Conservation (phyloP, 208 protist species). For the Phytomonas francai region DNA sequence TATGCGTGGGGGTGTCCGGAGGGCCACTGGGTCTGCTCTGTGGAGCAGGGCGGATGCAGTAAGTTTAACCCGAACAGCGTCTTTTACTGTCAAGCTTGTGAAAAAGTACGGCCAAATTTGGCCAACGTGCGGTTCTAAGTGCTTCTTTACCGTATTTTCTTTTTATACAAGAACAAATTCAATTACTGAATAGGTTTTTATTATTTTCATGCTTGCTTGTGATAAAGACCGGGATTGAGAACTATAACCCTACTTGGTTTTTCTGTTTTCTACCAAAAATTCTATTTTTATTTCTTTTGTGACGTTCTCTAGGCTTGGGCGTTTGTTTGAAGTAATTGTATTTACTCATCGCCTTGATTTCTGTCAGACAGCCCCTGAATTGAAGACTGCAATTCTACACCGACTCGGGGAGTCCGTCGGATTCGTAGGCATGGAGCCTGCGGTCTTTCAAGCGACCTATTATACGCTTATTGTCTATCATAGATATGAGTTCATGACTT, state of each 20-base stretch:
- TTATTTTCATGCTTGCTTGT: not conserved
- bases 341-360: too few relatives aligned
- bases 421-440: too few relatives aligned
- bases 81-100: conserved; percentile 82
- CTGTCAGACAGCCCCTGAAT: too few relatives aligned
- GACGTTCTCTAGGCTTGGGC: not conserved
- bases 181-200: not conserved
- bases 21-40: conserved; percentile 75
- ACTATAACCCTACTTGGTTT: too few relatives aligned
- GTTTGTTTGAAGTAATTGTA: too few relatives aligned
- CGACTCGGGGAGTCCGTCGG: too few relatives aligned
- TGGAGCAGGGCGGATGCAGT: conserved; percentile 79
- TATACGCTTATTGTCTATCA: too few relatives aligned
- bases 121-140: conserved; percentile 57
- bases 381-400: too few relatives aligned
- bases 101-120: conserved; percentile 67
- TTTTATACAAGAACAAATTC: not conserved
- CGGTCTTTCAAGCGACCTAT: too few relatives aligned
- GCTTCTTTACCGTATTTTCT: not conserved
- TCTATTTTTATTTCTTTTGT: not conserved
- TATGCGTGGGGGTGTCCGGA: conserved; percentile 45
- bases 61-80: conserved; percentile 75
- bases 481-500: too few relatives aligned
- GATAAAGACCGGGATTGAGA: not conserved
- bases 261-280: not conserved